A percentile compares a stretch with the other conserved stretches of the same genome.
Conservation (phyloP, 2,329 filamentous ascomycete species). For the Claviceps lovelessii region DNA sequence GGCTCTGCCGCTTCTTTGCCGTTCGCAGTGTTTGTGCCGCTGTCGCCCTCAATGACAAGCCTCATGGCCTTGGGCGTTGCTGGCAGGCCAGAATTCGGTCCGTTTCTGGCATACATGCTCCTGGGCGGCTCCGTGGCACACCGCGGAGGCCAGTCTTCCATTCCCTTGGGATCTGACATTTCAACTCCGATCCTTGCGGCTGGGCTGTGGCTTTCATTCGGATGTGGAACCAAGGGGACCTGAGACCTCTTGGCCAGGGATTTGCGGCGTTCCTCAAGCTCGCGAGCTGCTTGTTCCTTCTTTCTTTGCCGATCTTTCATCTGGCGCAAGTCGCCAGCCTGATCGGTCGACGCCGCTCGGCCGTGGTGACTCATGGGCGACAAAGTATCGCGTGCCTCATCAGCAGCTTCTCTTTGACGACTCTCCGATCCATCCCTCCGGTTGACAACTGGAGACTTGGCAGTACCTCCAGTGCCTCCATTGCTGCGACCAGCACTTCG, state of each 20-base stretch:
- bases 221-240: constrained; percentile 66
- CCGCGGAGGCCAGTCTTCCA: constrained; percentile 35
- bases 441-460: constrained; percentile 20
- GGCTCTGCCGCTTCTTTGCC: constrained; percentile 36
- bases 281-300: constrained; percentile 64
- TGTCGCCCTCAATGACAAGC: constrained; percentile 52
- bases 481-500: constrained; percentile 33
- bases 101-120: constrained; percentile 34
- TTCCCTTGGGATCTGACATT: constrained; percentile 26
- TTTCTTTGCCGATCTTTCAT: constrained; percentile 48
- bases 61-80: constrained; percentile 87
- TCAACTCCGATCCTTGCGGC: constrained; percentile 23
- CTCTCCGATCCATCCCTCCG: constrained; percentile 26
- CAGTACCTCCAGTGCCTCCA: background rate
- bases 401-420: constrained; percentile 19
- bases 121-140: constrained; percentile 51
- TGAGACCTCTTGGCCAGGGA: constrained; percentile 71
- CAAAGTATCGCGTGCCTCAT: constrained; percentile 20
- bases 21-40: constrained; percentile 20
- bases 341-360: constrained; percentile 29
- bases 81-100: constrained; percentile 59
- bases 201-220: constrained; percentile 33
- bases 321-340: constrained; percentile 38
- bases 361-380: constrained; percentile 16
- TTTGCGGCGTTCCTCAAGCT: constrained; percentile 75